Evolutionary conservation across 169 alveolate genomes (phyloP).

Genomic region (Theileria sp.): DNA sequence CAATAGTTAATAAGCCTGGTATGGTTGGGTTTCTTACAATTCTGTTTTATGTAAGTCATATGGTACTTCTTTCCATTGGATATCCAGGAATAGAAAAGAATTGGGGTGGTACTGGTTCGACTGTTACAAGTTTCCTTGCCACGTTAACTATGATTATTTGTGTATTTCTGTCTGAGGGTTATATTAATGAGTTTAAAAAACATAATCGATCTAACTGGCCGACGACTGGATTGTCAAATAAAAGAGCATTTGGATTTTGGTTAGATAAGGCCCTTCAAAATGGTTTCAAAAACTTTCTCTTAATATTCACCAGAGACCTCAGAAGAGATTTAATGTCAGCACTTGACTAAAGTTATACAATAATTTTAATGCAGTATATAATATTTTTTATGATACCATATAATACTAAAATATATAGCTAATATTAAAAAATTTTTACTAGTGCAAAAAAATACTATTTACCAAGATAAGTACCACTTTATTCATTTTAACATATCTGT

Average conservation of each 20-base stretch:
- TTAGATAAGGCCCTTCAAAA: slow-evolving; percentile 4
- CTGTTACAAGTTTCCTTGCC: not conserved
- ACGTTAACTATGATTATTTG: not conserved
- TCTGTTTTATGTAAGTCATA: no score
- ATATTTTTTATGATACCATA: not conserved
- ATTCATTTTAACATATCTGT: no score
- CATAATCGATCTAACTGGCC: slow-evolving; percentile 14
- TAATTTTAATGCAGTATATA: no score
- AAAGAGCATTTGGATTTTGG: slow-evolving; percentile 12
- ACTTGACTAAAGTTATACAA: no score
- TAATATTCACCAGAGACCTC: not conserved
- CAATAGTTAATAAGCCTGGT: no score
- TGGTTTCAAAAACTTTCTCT: not conserved
- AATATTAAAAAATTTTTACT: not conserved
- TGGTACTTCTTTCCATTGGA: no score
- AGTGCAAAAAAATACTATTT: not conserved
- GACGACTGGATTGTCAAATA: not conserved
- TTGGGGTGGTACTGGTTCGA: not conserved
- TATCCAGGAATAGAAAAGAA: no score
- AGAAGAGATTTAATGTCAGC: not conserved
- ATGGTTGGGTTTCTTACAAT: no score
- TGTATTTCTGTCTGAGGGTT: slow-evolving; percentile 1
- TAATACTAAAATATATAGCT: no score
- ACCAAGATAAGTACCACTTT: not conserved
- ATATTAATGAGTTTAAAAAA: not conserved